Percentiles rank a stretch among this genome's conserved stretches.
These are phyloP conservation scores for Graphium sp. DNA, from an alignment of 2,329 filamentous ascomycete genomes.

Conservation along the genomic window DNA sequence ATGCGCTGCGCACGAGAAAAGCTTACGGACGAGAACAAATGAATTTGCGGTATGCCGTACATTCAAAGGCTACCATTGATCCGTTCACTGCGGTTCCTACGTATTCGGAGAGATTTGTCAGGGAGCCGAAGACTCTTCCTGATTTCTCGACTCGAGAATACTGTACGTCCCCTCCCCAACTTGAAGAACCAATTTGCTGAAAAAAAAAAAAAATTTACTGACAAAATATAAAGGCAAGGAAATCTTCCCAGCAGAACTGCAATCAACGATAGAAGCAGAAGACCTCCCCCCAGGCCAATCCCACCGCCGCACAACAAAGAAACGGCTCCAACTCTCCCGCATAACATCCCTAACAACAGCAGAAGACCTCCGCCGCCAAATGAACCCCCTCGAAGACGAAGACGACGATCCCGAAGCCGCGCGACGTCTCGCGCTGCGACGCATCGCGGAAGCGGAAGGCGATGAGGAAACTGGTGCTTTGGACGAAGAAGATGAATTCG, in stretches of 20 bases:
- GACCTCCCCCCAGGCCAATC: constrained; percentile 12
- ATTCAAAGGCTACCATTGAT: constrained; percentile 37
- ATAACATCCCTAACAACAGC: constrained; percentile 30
- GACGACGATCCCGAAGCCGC: no score
- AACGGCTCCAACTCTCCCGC: constrained; percentile 26
- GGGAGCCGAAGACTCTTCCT: constrained; percentile 32
- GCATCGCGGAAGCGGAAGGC: constrained; percentile 21
- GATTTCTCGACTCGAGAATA: constrained; percentile 33
- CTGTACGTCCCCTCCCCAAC: no score
- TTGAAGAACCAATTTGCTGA: no score
- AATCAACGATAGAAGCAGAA: constrained; percentile 33
- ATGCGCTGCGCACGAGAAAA: constrained; percentile 20
- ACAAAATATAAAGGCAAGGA: constrained; percentile 13
- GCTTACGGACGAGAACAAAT: constrained; percentile 40
- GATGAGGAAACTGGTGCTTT: constrained; percentile 25
- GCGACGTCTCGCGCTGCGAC: no score
- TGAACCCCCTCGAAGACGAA: constrained; percentile 7
- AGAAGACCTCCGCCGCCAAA: constrained; percentile 11
- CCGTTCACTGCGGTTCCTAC: constrained; percentile 42
- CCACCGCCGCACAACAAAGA: constrained; percentile 14
- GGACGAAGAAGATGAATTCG: constrained; percentile 31
- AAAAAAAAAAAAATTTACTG: no score
- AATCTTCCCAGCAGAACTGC: constrained; percentile 39
- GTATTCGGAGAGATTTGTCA: constrained; percentile 37
- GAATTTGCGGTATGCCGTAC: constrained; percentile 37